A percentile compares a stretch with the other conserved stretches of the same genome.
Conservation (phyloP, 1,284 basidiomycete genomes). For the Vanrija sp. region DNA sequence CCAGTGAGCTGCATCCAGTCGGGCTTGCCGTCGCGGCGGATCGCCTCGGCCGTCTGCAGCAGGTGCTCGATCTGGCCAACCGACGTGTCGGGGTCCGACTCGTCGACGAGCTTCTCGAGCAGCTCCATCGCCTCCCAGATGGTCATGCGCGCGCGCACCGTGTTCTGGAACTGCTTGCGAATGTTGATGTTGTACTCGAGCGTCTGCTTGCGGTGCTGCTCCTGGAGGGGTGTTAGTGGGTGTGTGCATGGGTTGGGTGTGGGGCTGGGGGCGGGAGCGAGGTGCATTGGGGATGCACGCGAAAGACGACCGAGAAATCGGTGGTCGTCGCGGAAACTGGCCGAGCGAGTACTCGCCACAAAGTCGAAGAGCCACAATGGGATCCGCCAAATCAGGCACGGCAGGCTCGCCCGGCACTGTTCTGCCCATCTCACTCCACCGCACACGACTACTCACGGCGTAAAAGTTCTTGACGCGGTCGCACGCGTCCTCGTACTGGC, state of each 20-base stretch:
- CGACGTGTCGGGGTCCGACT: constrained; percentile 58
- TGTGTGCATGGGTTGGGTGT: too few species aligned
- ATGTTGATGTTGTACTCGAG: constrained; percentile 76
- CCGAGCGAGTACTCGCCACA: too few species aligned
- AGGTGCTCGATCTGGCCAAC: constrained; percentile 86
- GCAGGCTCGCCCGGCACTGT: too few species aligned
- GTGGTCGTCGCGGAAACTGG: too few species aligned
- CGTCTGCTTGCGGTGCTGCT: constrained; percentile 87
- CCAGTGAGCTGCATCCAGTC: constrained; percentile 71
- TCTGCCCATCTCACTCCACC: neutral
- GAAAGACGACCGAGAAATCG: neutral
- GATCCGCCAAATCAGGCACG: too few species aligned
- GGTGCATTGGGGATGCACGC: neutral
- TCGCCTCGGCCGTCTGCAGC: constrained; percentile 86
- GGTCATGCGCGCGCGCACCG: constrained; percentile 43
- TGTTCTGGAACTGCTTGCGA: constrained; percentile 40
- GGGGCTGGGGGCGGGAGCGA: neutral
- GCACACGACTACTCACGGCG: constrained; percentile 22
- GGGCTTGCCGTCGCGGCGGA: constrained; percentile 79
- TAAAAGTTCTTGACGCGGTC: constrained; percentile 84
- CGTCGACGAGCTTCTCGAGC: constrained; percentile 81
- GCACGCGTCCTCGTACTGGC: constrained; percentile 59
- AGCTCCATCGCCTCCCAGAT: constrained; percentile 90
- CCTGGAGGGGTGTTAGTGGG: constrained; percentile 49
- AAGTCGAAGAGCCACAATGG: too few species aligned